Evolutionary conservation across 495 filamentous ascomycete genomes (phyloP), one percentile per base, ranked within the genome.

Genomic region (Hypomontagnella monticulosa): DNA sequence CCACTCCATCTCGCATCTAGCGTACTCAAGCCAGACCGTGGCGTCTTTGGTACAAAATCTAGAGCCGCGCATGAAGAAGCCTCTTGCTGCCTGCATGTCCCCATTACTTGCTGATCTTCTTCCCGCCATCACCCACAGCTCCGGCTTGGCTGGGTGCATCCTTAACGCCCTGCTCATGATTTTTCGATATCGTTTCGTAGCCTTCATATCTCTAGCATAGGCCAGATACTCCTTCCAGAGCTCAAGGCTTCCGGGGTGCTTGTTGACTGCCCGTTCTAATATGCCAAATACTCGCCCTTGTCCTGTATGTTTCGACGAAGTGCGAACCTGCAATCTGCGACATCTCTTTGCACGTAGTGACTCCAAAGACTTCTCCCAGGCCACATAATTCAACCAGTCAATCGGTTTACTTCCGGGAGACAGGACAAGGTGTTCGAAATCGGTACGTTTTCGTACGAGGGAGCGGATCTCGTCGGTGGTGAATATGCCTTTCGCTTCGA

Each of bases 211-310:
- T 62, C 86, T 80, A 4, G 91, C 89, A 76, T 90, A 97, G 38
- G 91, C 87, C 46, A 97, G 87, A 73, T 97, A 97, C 66, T 94
- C 90, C 72, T 91, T 86, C 95, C 95, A 99, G n/a, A 98, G 79
- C 9, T 83, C 86, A 10, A 94, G 55, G 71, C 90, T 90, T 1
- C 92, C 93, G 3, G 89, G 89, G 73, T 97, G 95, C 67, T 91
- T 93, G 73, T 85, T 84, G 10, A 93, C 94, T 20, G 87, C 93
- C 34, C 95, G 88, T 71, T 97, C 92, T 23, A 97, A 86, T 60
- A 98, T 86, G 72, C 89, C 90, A 72, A 97, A 93, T 63, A 96
- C 91, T 32, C 92, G 88, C 30, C 88, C 87, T 70, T 94, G 87
- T 37, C 92, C 91, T 47, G 83, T 84, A 75, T 90, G 84, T 41